Evolutionary conservation across 768 basidiomycete species (phyloP), one percentile per base, ranked within the genome.

Genomic region (Rhizopogon rudus): DNA sequence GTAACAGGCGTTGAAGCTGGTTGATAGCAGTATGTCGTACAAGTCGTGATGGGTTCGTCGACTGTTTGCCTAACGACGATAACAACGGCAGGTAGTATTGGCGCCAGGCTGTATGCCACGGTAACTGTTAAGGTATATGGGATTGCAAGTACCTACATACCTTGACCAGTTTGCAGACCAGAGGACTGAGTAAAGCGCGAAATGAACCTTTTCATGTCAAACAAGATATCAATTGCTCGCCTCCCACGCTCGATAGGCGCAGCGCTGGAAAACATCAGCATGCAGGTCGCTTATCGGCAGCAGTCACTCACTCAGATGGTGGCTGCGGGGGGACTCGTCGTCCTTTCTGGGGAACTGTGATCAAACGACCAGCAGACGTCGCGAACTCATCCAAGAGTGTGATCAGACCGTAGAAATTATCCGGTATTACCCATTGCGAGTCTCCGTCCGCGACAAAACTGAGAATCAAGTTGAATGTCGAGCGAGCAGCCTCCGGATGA

Each of bases 381-480:
- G 91, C 91, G 71, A 93, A 98, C 52, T 94, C 92, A 57, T 94
- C 91, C 55, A 98, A 67, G 16, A 93, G 76, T 33, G 86, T 84
- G 33, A 95, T 75, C 22, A 98, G 77, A 3, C 91, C 92, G 2
- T 72, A 67, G 68, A 90, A 88, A 65, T 93, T 98, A 63, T 98
- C 96, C 2, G 75, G 67, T 0, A 84, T 83, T 44, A 97, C 77
- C 10, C 74, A 71, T 53, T 83, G 81, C 35, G 78, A 75, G 10
- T 79, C 69, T n/a, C 82, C 82, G 52, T 88, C 86, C 0, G 78
- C 68, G 13, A 80, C 77, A n/a, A 98, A 76, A 41, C 72, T 74
- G 16, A 78, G 71, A n/a, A 96, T 74, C 17, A 97, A 78, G 17
- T 85, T 85, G 65, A 98, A 91, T 2, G 96, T 88, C 51, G 86